Conservation (phyloP, 495 filamentous ascomycete species). For the Xylaria bambusicola region DNA sequence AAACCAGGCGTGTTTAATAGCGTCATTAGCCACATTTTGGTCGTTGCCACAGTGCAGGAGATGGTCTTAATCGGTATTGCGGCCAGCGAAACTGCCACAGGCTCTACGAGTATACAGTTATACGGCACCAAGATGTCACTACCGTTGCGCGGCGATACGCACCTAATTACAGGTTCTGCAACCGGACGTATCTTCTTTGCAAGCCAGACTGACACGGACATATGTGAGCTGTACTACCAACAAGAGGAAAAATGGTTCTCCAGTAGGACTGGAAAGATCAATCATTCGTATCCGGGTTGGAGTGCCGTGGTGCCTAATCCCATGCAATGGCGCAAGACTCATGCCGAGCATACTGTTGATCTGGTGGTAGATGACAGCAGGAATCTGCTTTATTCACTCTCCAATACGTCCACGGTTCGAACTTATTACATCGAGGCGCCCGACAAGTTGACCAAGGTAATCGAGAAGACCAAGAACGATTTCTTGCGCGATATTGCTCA, state of each 20-base stretch:
- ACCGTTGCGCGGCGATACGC: slow-evolving; percentile 69
- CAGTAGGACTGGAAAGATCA: slow-evolving; percentile 75
- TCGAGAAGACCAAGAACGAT: slow-evolving; percentile 56
- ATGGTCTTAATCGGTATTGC: slow-evolving; percentile 82
- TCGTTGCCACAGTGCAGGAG: slow-evolving; percentile 81
- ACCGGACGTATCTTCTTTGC: slow-evolving; percentile 90
- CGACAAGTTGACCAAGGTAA: slow-evolving; percentile 53
- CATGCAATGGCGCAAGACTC: slow-evolving; percentile 32
- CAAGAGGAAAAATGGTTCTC: slow-evolving; percentile 96
- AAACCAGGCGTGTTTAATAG: slow-evolving; percentile 81
- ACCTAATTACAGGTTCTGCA: slow-evolving; percentile 74
- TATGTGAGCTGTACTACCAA: slow-evolving; percentile 93
- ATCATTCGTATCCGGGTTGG: slow-evolving; percentile 80
- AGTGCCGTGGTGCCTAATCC: slow-evolving; percentile 66
- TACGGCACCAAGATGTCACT: slow-evolving; percentile 84
- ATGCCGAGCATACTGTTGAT: slow-evolving; percentile 64
- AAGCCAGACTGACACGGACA: slow-evolving; percentile 75
- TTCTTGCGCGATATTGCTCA: slow-evolving; percentile 70
- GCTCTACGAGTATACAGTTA: slow-evolving; percentile 68
- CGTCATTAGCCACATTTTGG: slow-evolving; percentile 79
- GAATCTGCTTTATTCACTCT: slow-evolving; percentile 86
- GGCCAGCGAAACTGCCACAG: slow-evolving; percentile 57
- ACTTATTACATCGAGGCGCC: slow-evolving; percentile 74
- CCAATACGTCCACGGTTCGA: slow-evolving; percentile 78
- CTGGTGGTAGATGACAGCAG: slow-evolving; percentile 88